phyloP scores from a whole-genome alignment of 768 basidiomycete species.

The Ramaria sp. region DNA sequence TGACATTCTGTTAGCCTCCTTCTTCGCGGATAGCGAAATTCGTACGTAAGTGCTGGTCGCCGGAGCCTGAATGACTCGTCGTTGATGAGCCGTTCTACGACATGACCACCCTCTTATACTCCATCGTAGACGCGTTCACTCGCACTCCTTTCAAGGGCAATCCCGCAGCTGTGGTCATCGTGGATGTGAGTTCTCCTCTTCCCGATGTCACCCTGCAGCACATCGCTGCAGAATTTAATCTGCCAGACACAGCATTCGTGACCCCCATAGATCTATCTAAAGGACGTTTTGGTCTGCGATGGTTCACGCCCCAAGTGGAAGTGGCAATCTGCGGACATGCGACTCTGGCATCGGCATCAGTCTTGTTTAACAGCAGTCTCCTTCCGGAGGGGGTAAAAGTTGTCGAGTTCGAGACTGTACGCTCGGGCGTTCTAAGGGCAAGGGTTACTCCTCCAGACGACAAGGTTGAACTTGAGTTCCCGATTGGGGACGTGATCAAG shows the following conservation, averaged over 20 bases:
- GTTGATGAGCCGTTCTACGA: too few relatives aligned
- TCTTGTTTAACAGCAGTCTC: constrained; percentile 13
- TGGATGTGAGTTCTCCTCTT: constrained; percentile 9
- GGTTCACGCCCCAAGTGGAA: constrained; percentile 20
- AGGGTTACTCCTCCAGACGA: background rate
- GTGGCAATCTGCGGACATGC: constrained; percentile 23
- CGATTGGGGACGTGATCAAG: constrained; percentile 9
- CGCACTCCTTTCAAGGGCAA: constrained; percentile 19
- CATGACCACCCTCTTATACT: too few relatives aligned
- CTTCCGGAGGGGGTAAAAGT: constrained; percentile 4
- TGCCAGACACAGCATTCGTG: constrained; percentile 10
- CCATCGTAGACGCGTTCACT: constrained; percentile 24
- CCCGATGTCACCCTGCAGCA: constrained; percentile 10
- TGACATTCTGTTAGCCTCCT: too few relatives aligned
- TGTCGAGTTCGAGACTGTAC: constrained; percentile 14
- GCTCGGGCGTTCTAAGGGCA: constrained; percentile 15
- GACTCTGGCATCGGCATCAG: constrained; percentile 20
- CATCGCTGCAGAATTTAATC: constrained; percentile 7
- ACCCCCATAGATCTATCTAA: background rate
- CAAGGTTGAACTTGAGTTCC: constrained; percentile 19
- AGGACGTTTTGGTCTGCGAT: constrained; percentile 16
- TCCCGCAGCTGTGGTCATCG: constrained; percentile 21
- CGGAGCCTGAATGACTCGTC: too few relatives aligned
- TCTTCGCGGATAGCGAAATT: too few relatives aligned
- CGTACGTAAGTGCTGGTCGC: too few relatives aligned